phyloP scores from a whole-genome alignment of 1,284 basidiomycete genomes.

The Boletus sp. region DNA sequence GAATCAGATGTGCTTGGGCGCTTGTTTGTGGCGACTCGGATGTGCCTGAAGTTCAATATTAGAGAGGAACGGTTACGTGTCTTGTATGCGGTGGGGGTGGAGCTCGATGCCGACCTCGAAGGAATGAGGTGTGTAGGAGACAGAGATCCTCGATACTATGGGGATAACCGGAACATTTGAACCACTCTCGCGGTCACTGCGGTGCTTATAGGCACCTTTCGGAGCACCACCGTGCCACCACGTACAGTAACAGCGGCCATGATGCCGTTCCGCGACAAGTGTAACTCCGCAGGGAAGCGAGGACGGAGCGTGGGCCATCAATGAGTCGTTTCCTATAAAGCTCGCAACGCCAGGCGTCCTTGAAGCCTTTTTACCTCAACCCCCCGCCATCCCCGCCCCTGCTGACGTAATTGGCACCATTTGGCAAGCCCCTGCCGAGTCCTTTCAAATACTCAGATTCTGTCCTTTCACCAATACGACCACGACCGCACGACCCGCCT shows the following conservation, averaged over 20 bases:
- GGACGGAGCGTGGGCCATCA: not conserved
- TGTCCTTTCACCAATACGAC: not conserved
- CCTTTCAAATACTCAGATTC: too few species aligned
- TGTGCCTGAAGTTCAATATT: slow-evolving; percentile 4
- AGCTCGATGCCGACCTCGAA: not conserved
- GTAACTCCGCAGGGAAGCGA: not conserved
- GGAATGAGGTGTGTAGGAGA: not conserved
- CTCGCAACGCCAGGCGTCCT: not conserved
- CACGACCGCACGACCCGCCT: slow-evolving; percentile 6
- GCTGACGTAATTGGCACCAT: slow-evolving; percentile 16
- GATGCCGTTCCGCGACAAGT: not conserved
- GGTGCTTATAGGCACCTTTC: not conserved
- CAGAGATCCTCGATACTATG: not conserved
- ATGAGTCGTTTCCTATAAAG: not conserved
- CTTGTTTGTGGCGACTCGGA: too few species aligned
- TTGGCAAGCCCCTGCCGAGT: slow-evolving; percentile 1
- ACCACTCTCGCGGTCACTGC: not conserved
- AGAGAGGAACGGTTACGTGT: not conserved
- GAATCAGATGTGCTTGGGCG: not conserved
- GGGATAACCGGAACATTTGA: slow-evolving; percentile 2
- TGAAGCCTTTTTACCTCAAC: not conserved
- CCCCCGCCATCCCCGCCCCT: not conserved
- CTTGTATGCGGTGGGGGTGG: slow-evolving; percentile 16
- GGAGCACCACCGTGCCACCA: too few species aligned
- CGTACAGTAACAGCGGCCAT: too few species aligned